Conservation (phyloP, 345 rosid species). For the Schrenkiella parvula region DNA sequence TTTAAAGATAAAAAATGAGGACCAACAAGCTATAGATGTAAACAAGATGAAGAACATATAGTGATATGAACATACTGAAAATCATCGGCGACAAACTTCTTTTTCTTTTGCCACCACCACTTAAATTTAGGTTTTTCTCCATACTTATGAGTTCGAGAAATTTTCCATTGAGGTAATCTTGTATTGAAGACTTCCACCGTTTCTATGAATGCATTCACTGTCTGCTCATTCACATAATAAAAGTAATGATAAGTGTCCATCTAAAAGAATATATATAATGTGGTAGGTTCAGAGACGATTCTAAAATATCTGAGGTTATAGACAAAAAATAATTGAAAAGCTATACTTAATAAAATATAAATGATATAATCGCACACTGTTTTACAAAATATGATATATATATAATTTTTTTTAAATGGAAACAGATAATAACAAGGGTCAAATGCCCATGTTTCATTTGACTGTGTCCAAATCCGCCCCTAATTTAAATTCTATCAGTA, state of each 20-base stretch:
- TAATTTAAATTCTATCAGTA: neutral
- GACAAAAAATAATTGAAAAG: too few relatives aligned
- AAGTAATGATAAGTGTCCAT: neutral
- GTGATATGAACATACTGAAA: neutral
- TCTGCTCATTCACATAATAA: neutral
- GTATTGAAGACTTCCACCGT: neutral
- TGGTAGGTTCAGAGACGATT: too few relatives aligned
- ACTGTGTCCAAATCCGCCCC: too few relatives aligned
- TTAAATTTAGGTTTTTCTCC: neutral
- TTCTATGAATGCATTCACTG: neutral
- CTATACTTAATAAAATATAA: too few relatives aligned
- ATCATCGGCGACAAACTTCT: conserved; percentile 3
- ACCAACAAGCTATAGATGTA: neutral
- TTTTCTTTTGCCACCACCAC: conserved; percentile 6
- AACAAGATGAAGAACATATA: neutral
- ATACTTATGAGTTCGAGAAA: neutral
- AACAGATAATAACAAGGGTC: too few relatives aligned
- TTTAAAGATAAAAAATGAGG: neutral
- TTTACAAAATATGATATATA: too few relatives aligned
- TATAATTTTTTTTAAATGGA: too few relatives aligned
- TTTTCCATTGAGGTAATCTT: neutral
- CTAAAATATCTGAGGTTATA: too few relatives aligned
- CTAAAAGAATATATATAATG: too few relatives aligned
- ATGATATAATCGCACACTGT: too few relatives aligned
- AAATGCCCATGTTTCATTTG: too few relatives aligned